A percentile compares a stretch with the other conserved stretches of the same genome.
Conservation (phyloP, 2,329 filamentous ascomycete species). For the Lomentospora prolificans region DNA sequence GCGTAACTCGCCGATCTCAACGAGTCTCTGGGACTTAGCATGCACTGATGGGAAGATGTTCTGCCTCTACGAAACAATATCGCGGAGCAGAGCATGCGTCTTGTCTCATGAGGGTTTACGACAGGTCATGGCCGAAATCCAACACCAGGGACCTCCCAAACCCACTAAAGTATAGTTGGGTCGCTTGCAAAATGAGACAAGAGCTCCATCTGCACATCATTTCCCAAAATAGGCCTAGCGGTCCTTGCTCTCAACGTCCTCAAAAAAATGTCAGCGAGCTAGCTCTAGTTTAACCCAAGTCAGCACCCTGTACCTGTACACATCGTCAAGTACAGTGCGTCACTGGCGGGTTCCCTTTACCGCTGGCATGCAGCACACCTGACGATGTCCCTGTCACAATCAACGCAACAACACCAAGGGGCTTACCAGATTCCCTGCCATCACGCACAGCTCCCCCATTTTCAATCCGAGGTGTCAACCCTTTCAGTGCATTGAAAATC, state of each 20-base stretch:
- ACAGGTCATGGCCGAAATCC: neutral
- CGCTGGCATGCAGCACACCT: no score
- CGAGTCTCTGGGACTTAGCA: no score
- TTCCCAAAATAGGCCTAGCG: neutral
- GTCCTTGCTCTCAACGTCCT: neutral
- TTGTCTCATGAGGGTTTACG: neutral
- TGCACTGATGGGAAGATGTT: no score
- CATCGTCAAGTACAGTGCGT: no score
- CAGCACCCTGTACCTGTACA: neutral
- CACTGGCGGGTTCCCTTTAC: no score
- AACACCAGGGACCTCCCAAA: neutral
- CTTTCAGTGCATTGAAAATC: neutral
- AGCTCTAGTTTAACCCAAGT: no score
- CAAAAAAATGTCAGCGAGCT: neutral
- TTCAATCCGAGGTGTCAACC: neutral
- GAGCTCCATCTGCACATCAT: neutral
- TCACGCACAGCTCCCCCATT: neutral
- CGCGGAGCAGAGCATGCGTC: no score
- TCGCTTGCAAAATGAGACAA: constrained; percentile 1
- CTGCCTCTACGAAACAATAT: no score
- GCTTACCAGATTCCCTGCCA: no score
- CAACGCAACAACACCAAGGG: no score
- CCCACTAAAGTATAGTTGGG: neutral
- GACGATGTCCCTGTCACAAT: no score
- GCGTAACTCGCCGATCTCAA: no score